Base-by-base conservation (phyloP, 106 monocot species). In the Acorus gramineus region DNA sequence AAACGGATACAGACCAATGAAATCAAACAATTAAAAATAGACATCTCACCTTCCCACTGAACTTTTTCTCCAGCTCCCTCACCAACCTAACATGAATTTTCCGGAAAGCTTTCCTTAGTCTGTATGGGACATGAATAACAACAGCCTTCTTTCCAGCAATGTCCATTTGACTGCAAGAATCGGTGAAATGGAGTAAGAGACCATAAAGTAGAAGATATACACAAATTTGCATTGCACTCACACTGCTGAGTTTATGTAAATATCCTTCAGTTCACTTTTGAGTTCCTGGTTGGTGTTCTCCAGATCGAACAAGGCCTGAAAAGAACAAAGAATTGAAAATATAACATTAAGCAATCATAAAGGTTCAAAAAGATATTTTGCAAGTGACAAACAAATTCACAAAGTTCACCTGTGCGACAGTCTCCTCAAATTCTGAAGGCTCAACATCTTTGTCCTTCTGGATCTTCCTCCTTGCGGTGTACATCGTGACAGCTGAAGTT, bases 1-100 rank as follows among this genome's bases (percentile, higher is more conserved):
- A 28, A 28, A 28, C 28, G 1, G 28, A 28, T 28, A 28, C 28
- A 0, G 28, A 28, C 28, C 28, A 28, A 28, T 28, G 28, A 28
- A 28, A 28, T 28, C 28, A 28, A 28, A 28, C 28, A 28, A 28
- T 28, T 28, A 28, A 28, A 28, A 28, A 28, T 28, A 28, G 28
- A 28, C 28, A 28, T 28, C 55, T 68, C 13, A 90, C 94, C 87
- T 90, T 90, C 14, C 90, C 94, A 65, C 94, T 90, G 71, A 95
- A 95, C 72, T 95, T 95, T 76, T 95, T 95, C 77, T 95, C 94
- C 13, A 95, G 47, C 56, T 95, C 94, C 60, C 90, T 86, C 44
- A 95, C 90, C 49, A 95, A 87, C 65, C 87, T 86, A 7, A 85
- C 73, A 72, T 95, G 94, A 59, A 95, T 79, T 80, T 95, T 95